phyloP scores from a whole-genome alignment of 805 yeast species.

The Komagataella mondaviorum region DNA sequence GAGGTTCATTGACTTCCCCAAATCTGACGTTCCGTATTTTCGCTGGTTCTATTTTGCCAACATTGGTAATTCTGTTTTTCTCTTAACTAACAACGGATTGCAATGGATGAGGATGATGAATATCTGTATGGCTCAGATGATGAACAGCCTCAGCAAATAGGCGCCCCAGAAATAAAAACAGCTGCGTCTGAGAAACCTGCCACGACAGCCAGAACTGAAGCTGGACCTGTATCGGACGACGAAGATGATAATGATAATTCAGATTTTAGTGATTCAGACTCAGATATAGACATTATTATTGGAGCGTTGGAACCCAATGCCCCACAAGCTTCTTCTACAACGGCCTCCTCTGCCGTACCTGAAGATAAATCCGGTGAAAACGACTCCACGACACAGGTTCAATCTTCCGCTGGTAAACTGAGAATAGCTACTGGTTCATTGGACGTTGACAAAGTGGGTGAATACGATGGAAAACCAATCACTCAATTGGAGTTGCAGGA shows the following conservation, averaged over 20 bases:
- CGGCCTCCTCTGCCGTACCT: constrained; percentile 6
- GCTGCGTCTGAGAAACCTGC: constrained; percentile 8
- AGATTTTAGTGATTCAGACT: constrained; percentile 31
- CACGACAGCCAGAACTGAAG: background rate
- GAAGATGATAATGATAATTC: constrained; percentile 3
- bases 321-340: constrained; percentile 9
- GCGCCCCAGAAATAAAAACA: constrained; percentile 9
- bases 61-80: background rate
- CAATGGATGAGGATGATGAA: constrained; percentile 54
- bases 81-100: background rate
- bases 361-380: constrained; percentile 17
- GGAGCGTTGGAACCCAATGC: constrained; percentile 19
- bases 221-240: background rate
- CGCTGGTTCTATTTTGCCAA: background rate
- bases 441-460: constrained; percentile 65
- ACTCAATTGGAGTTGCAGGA: constrained; percentile 71
- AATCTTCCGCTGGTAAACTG: constrained; percentile 6
- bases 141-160: constrained; percentile 10
- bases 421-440: constrained; percentile 15
- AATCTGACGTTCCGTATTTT: background rate
- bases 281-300: constrained; percentile 75
- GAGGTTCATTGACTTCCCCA: background rate
- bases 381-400: constrained; percentile 8
- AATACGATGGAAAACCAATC: constrained; percentile 67
- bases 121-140: constrained; percentile 49